Conservation (phyloP, 1,284 basidiomycete genomes). For the Earliella scabrosa region DNA sequence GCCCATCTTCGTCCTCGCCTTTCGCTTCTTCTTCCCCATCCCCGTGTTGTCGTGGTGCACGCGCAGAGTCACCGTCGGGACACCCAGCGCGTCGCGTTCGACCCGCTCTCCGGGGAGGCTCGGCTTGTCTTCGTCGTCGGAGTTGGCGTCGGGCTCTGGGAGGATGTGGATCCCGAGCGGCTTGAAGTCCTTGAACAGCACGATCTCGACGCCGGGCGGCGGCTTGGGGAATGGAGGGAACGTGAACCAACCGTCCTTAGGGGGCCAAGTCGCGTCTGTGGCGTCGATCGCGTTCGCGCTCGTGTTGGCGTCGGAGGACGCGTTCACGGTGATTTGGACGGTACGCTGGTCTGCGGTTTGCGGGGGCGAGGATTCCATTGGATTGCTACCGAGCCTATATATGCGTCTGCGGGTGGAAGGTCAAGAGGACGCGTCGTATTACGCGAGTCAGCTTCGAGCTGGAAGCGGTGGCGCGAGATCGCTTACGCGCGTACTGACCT, state of each 20-base stretch:
- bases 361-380: background rate
- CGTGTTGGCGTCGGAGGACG: background rate
- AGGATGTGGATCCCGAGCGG: conserved; percentile 56
- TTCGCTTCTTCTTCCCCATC: conserved; percentile 50
- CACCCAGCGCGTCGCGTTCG: conserved; percentile 64
- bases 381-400: background rate
- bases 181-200: conserved; percentile 62
- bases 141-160: background rate
- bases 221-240: conserved; percentile 68
- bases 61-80: conserved; percentile 63
- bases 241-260: conserved; percentile 15
- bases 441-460: too few species aligned
- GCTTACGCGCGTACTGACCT: too few species aligned
- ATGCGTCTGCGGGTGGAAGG: too few species aligned
- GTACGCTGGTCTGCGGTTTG: background rate
- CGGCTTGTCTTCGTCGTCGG: background rate
- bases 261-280: background rate
- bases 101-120: conserved; percentile 36
- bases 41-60: conserved; percentile 49
- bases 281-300: background rate
- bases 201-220: conserved; percentile 56
- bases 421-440: conserved; percentile 6
- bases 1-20: conserved; percentile 24
- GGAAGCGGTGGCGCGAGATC: too few species aligned
- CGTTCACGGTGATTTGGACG: background rate